Evolutionary conservation across 805 yeast genomes (phyloP).

Genomic region (Pichia eremophila): DNA sequence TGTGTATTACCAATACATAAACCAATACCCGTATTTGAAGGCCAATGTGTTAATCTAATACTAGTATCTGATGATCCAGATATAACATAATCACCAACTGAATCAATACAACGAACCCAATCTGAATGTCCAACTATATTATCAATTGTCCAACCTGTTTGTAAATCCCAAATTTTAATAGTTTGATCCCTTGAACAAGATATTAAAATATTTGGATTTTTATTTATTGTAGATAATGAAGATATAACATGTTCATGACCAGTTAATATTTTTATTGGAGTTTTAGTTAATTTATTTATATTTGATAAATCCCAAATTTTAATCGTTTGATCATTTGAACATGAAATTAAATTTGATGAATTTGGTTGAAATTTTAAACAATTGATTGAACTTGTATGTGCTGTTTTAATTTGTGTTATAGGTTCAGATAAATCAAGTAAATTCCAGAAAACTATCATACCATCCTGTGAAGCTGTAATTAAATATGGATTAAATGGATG

Average conservation of each 20-base stretch:
- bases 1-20: conserved; percentile 70
- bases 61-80: conserved; percentile 78
- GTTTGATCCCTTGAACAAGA: conserved; percentile 58
- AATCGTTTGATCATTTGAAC: conserved; percentile 44
- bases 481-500: conserved; percentile 69
- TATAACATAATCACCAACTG: conserved; percentile 46
- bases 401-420: conserved; percentile 47
- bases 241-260: conserved; percentile 91
- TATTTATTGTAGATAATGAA: conserved; percentile 40
- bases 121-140: conserved; percentile 75
- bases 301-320: conserved; percentile 58
- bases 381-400: conserved; percentile 68
- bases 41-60: conserved; percentile 53
- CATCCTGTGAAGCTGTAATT: conserved; percentile 63
- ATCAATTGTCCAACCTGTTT: conserved; percentile 55
- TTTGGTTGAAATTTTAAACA: conserved; percentile 46
- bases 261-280: conserved; percentile 47
- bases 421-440: conserved; percentile 50
- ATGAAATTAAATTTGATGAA: conserved; percentile 30
- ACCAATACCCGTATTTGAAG: conserved; percentile 58
- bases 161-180: conserved; percentile 57
- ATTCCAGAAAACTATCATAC: conserved; percentile 68
- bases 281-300: conserved; percentile 2
- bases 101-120: conserved; percentile 55
- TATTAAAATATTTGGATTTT: conserved; percentile 39